Evolutionary conservation across 495 filamentous ascomycete genomes (phyloP).

Genomic region (Penicillium antarcticum): DNA sequence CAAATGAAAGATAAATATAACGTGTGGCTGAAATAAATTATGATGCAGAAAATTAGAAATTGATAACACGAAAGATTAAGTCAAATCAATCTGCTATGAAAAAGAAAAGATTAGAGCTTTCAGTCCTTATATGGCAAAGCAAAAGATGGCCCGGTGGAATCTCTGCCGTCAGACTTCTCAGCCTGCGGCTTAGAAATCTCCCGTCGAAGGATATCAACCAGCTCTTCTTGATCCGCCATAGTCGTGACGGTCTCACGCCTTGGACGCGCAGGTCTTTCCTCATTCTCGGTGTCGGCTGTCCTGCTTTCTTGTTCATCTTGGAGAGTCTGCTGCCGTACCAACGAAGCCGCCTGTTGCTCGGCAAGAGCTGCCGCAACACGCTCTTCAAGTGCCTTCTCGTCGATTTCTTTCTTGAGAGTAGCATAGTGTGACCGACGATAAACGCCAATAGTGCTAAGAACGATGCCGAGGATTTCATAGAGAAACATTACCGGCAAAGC

Average conservation of each 20-base stretch:
- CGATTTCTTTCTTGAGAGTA: slow-evolving; percentile 28
- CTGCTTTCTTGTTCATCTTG: not conserved
- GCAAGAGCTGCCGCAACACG: slow-evolving; percentile 25
- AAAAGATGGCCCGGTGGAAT: slow-evolving; percentile 13
- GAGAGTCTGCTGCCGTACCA: not conserved
- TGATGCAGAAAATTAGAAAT: too few relatives aligned
- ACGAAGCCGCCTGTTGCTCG: not conserved
- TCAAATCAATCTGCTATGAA: too few relatives aligned
- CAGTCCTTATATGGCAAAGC: slow-evolving; percentile 10
- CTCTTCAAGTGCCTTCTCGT: slow-evolving; percentile 21
- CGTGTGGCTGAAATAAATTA: too few relatives aligned
- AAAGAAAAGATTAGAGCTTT: not conserved
- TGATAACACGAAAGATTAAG: too few relatives aligned
- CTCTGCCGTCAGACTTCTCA: not conserved
- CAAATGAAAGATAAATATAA: too few relatives aligned
- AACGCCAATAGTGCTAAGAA: slow-evolving; percentile 33
- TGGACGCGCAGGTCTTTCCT: not conserved
- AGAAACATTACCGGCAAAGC: slow-evolving; percentile 44
- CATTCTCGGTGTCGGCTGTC: not conserved
- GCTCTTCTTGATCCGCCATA: slow-evolving; percentile 4
- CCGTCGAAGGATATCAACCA: slow-evolving; percentile 10
- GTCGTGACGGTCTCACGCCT: slow-evolving; percentile 6
- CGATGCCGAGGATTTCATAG: slow-evolving; percentile 30
- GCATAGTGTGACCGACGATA: slow-evolving; percentile 40
- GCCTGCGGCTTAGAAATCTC: slow-evolving; percentile 12